These are phyloP conservation scores for Alternaria rosae DNA, from an alignment of 2,329 filamentous ascomycete genomes.

Conservation along the genomic window DNA sequence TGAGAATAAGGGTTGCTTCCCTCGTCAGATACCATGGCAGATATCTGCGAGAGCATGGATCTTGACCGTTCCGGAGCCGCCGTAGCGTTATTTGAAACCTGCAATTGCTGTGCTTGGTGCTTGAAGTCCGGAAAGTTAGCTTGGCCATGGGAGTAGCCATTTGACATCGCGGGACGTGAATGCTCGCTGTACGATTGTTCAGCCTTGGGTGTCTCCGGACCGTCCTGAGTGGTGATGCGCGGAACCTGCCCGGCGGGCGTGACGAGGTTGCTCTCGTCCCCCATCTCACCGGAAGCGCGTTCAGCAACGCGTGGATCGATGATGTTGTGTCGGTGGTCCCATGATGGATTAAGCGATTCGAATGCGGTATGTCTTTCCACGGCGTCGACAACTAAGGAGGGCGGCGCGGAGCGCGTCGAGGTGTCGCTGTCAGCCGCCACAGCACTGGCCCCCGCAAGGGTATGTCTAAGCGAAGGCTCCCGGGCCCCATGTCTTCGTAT, in stretches of 20 bases:
- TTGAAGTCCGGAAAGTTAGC: conserved; percentile 14
- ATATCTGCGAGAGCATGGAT: conserved; percentile 48
- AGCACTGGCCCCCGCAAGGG: conserved; percentile 16
- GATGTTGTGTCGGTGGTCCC: conserved; percentile 37
- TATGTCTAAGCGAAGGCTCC: conserved; percentile 14
- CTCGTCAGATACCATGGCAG: conserved; percentile 45
- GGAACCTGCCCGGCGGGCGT: conserved; percentile 40
- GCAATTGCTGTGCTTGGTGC: conserved; percentile 22
- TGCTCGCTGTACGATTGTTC: conserved; percentile 16
- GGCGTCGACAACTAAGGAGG: conserved; percentile 43
- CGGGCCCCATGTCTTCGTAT: conserved; percentile 13
- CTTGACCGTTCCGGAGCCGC: conserved; percentile 39
- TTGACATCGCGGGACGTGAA: conserved; percentile 13
- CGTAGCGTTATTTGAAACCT: conserved; percentile 17
- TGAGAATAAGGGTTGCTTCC: conserved; percentile 38
- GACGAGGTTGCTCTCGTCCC: conserved; percentile 33
- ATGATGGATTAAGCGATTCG: conserved; percentile 43
- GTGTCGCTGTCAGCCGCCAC: conserved; percentile 11
- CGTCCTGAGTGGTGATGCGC: conserved; percentile 24
- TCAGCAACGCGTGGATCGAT: conserved; percentile 36
- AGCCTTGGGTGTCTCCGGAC: conserved; percentile 26
- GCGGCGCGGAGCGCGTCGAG: conserved; percentile 26
- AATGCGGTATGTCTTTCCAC: conserved; percentile 39
- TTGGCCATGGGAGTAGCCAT: conserved; percentile 22
- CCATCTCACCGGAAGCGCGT: conserved; percentile 33